Evolutionary conservation across 1,139 yeast genomes (phyloP).

Genomic region (Saccharomyces hybrid): DNA sequence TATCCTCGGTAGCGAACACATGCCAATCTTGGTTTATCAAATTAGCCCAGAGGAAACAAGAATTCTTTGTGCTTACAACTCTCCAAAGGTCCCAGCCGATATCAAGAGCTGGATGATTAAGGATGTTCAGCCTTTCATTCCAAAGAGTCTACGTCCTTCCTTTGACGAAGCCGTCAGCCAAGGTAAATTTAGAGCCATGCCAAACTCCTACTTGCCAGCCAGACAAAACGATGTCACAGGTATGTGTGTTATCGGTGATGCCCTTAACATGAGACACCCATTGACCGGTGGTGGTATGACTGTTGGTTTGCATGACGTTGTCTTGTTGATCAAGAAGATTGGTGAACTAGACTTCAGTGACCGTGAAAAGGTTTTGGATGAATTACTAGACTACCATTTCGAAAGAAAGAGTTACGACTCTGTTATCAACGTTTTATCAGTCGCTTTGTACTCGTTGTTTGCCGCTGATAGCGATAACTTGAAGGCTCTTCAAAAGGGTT

Average conservation of each 20-base stretch:
- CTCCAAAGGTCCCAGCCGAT: constrained; percentile 65
- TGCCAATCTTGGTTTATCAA: constrained; percentile 84
- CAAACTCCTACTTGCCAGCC: constrained; percentile 86
- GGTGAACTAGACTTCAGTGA: constrained; percentile 53
- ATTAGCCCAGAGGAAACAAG: constrained; percentile 78
- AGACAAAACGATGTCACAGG: constrained; percentile 60
- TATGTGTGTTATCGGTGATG: constrained; percentile 82
- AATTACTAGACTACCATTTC: constrained; percentile 59
- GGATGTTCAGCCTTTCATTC: constrained; percentile 62
- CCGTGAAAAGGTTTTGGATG: constrained; percentile 45
- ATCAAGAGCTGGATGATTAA: constrained; percentile 51
- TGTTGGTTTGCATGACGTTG: constrained; percentile 88
- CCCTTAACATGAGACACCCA: constrained; percentile 96
- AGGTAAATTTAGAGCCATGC: constrained; percentile 73
- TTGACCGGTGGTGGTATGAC: constrained; percentile 99
- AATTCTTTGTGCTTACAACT: constrained; percentile 80
- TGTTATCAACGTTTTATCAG: constrained; percentile 82
- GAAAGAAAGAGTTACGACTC: constrained; percentile 72
- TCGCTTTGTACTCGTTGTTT: constrained; percentile 81
- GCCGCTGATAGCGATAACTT: constrained; percentile 73
- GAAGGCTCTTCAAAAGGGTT: constrained; percentile 71
- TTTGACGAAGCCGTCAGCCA: constrained; percentile 48
- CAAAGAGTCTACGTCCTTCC: constrained; percentile 55
- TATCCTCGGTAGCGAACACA: constrained; percentile 65
- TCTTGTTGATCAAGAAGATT: constrained; percentile 42